A percentile compares a stretch with the other conserved stretches of the same genome.
Conservation (phyloP, 495 filamentous ascomycete genomes). For the Aspergillus nidulans region DNA sequence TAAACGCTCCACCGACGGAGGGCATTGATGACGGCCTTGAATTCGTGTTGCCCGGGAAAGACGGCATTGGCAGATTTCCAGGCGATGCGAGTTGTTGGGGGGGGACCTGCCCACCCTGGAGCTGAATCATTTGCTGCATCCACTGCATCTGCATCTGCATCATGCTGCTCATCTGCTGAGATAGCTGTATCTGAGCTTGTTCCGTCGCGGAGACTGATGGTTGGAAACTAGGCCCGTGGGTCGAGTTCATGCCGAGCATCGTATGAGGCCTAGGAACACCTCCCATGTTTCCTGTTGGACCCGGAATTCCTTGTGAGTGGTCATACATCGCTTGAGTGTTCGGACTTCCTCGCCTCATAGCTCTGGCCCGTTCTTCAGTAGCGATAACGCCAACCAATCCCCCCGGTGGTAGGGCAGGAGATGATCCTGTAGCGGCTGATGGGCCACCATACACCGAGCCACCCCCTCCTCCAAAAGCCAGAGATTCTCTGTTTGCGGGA, state of each 20-base stretch:
- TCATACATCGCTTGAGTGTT: slow-evolving; percentile 53
- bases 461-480: slow-evolving; percentile 57
- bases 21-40: slow-evolving; percentile 45
- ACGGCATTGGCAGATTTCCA: slow-evolving; percentile 9
- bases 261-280: slow-evolving; percentile 44
- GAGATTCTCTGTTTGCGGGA: slow-evolving; percentile 67
- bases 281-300: slow-evolving; percentile 20
- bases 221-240: slow-evolving; percentile 28
- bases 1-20: slow-evolving; percentile 18
- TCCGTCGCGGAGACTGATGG: slow-evolving; percentile 51
- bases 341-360: slow-evolving; percentile 74
- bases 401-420: slow-evolving; percentile 50
- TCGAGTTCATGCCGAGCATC: slow-evolving; percentile 43
- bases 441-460: slow-evolving; percentile 52
- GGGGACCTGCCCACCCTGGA: slow-evolving; percentile 44
- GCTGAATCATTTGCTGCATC: slow-evolving; percentile 74
- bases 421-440: slow-evolving; percentile 34
- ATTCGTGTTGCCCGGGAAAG: slow-evolving; percentile 16
- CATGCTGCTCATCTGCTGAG: slow-evolving; percentile 82
- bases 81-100: slow-evolving; percentile 20
- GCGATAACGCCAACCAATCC: slow-evolving; percentile 92
- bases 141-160: slow-evolving; percentile 93
- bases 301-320: slow-evolving; percentile 30
- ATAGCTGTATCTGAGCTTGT: slow-evolving; percentile 76
- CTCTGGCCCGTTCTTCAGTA: slow-evolving; percentile 71